Percentiles rank a stretch among this genome's conserved stretches.
These are phyloP conservation scores for Lachancea lanzarotensis DNA, from an alignment of 805 yeast species.

Conservation along the genomic window DNA sequence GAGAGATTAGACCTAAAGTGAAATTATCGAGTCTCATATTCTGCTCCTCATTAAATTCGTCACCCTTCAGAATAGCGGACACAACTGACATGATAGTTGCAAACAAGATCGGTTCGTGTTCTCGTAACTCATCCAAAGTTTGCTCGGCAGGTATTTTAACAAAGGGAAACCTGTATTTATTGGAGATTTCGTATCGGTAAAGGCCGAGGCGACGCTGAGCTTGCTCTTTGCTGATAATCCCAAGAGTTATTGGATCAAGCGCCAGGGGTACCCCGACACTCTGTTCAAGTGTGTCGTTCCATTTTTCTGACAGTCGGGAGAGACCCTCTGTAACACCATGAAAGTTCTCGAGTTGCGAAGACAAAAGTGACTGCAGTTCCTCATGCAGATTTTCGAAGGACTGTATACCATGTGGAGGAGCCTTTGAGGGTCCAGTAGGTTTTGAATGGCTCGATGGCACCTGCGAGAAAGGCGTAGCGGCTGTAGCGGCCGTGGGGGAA, in stretches of 20 bases:
- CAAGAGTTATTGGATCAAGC: constrained; percentile 51
- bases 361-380: constrained; percentile 17
- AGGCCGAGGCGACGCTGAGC: constrained; percentile 47
- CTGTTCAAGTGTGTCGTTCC: constrained; percentile 40
- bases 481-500: neutral
- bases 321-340: constrained; percentile 38
- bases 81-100: constrained; percentile 59
- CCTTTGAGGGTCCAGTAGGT: neutral
- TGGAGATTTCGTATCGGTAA: constrained; percentile 44
- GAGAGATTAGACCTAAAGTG: constrained; percentile 43
- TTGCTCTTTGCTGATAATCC: constrained; percentile 52
- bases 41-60: constrained; percentile 33
- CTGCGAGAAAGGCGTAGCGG: neutral
- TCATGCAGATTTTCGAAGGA: neutral
- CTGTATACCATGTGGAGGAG: neutral
- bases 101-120: constrained; percentile 53
- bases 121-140: constrained; percentile 43
- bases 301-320: constrained; percentile 38
- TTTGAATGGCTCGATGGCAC: neutral
- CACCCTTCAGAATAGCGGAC: constrained; percentile 37
- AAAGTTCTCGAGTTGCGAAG: constrained; percentile 30
- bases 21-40: constrained; percentile 47
- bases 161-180: constrained; percentile 43
- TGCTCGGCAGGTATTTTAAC: constrained; percentile 44
- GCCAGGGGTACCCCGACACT: constrained; percentile 38